Evolutionary conservation across 1,139 yeast genomes (phyloP), one percentile per base, ranked within the genome.

Genomic region (Taiozyma sp.): DNA sequence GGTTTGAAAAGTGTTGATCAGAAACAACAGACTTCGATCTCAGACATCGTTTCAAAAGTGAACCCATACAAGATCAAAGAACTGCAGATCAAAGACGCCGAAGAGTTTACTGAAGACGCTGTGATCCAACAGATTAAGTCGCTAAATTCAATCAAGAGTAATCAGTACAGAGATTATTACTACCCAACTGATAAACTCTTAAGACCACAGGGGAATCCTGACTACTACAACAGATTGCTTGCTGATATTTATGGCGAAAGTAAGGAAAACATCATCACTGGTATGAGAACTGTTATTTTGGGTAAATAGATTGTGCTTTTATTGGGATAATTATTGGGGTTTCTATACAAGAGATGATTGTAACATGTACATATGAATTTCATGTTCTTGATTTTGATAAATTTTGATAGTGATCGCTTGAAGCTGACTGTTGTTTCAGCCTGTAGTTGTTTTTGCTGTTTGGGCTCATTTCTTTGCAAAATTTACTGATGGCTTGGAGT

Each of bases 151-250:
- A 69, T 87, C 57, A 77, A 78, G 50, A 78, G 75, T 57, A 84
- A 83, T 65, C 83, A 83, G 64, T 84, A 84, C 70, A 76, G 74
- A 63, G 78, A 79, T 55, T 80, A 81, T 63, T 87, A 86, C 65
- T 72, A 77, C 57, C 75, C 84, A 40, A 84, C 83, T 54, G 86
- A 83, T 49, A 85, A 86, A 66, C 69, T 91, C 56, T 70, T 81
- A 62, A 75, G 70, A 59, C 97, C 97, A 32, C 83, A 84, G 64
- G 96, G 97, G 2, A 88, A 90, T 66, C 92, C 96, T 3, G 70
- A 77, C 47, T 91, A 91, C 65, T 91, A 91, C 64, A 77, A 75
- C 43, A 77, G 95, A 62, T 74, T 91, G 51, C 63, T 86, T 70
- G 74, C 77, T 46, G 96, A 89, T 66, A 76, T 91, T 48, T 75